Evolutionary conservation across 1,284 basidiomycete species (phyloP).

Genomic region (Ganoderma multipileum): DNA sequence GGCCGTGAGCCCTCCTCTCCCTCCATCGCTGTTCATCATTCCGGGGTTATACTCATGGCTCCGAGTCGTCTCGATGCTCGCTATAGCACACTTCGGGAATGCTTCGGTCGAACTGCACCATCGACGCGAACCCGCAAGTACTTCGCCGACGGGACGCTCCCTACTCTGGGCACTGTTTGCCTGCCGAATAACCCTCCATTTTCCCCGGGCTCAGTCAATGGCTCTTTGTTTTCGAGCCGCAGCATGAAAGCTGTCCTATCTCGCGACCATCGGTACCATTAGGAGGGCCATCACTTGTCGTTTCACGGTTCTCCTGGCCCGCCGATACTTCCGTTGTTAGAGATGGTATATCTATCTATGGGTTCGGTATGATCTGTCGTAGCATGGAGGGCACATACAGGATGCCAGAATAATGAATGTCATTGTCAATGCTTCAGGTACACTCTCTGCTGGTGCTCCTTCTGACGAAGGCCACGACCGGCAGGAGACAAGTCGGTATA

Average conservation of each 20-base stretch:
- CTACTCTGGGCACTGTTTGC: conserved; percentile 35
- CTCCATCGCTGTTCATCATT: not conserved
- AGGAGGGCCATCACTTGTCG: not conserved
- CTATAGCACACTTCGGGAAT: conserved; percentile 32
- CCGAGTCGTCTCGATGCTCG: not conserved
- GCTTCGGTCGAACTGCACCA: conserved; percentile 34
- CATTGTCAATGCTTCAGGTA: no score
- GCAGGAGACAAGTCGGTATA: no score
- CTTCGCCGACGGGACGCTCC: conserved; percentile 38
- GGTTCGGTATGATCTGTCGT: no score
- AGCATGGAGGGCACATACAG: no score
- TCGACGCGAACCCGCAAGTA: conserved; percentile 29
- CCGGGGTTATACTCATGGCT: not conserved
- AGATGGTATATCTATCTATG: no score
- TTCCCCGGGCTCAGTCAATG: not conserved
- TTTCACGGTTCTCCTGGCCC: no score
- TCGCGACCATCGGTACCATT: not conserved
- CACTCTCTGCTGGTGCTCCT: no score
- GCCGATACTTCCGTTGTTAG: no score
- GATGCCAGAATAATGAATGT: no score
- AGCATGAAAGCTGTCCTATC: not conserved
- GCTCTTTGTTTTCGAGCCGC: not conserved
- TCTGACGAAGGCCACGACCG: no score
- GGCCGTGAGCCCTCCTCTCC: conserved; percentile 26
- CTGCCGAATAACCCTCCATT: conserved; percentile 33